phyloP scores from a whole-genome alignment of 2,329 filamentous ascomycete genomes.

The Penicillium sp. region DNA sequence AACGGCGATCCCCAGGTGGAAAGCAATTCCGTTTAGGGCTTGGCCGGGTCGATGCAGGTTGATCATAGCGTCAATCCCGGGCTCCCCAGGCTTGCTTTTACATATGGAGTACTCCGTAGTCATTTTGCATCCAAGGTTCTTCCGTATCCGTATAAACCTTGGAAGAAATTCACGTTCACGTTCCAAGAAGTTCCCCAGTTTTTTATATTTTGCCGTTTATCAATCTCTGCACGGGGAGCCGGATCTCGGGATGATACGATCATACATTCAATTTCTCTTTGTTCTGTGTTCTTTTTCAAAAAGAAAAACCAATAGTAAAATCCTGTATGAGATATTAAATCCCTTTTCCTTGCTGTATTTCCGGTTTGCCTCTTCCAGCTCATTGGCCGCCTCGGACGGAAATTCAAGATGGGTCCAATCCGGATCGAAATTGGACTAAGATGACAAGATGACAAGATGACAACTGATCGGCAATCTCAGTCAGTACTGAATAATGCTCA shows the following conservation, averaged over 20 bases:
- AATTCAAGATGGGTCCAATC: too few species aligned
- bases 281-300: too few species aligned
- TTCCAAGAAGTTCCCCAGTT: too few species aligned
- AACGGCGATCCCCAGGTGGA: constrained; percentile 16
- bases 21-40: constrained; percentile 12
- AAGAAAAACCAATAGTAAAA: too few species aligned
- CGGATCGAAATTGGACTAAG: not conserved
- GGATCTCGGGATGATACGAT: not conserved
- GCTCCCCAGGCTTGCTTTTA: not conserved
- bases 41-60: constrained; percentile 12
- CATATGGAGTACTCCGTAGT: too few species aligned
- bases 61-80: constrained; percentile 15
- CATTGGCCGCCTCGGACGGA: too few species aligned
- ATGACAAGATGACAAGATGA: not conserved
- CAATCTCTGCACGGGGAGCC: not conserved
- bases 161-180: too few species aligned
- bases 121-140: too few species aligned
- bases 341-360: too few species aligned
- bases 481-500: constrained; percentile 3
- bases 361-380: too few species aligned
- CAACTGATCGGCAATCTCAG: constrained; percentile 1
- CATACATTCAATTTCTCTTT: too few species aligned
- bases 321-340: too few species aligned
- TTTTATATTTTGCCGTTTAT: not conserved
- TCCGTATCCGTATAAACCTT: not conserved